A percentile compares a stretch with the other conserved stretches of the same genome.
These are phyloP conservation scores for Aspergillus heteromorphus DNA, from an alignment of 495 filamentous ascomycete genomes.

Conservation along the genomic window DNA sequence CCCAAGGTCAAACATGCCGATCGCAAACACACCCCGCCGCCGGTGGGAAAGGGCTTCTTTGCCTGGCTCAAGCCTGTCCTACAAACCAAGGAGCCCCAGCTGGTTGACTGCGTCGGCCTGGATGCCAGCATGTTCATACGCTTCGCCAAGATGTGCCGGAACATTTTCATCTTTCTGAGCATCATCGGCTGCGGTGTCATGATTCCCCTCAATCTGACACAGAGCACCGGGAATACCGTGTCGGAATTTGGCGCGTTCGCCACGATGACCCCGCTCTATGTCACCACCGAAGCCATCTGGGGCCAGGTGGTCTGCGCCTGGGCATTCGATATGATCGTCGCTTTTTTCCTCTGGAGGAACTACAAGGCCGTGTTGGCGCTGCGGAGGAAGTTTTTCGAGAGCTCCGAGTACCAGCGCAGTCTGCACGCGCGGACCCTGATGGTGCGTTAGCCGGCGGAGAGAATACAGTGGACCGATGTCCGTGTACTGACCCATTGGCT, in stretches of 20 bases:
- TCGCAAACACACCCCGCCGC: slow-evolving; percentile 87
- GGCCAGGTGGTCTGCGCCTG: slow-evolving; percentile 77
- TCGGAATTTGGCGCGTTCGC: slow-evolving; percentile 36
- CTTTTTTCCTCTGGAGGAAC: slow-evolving; percentile 83
- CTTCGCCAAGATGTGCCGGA: slow-evolving; percentile 85
- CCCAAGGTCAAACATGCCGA: slow-evolving; percentile 92
- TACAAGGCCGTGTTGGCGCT: slow-evolving; percentile 68
- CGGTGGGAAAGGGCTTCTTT: slow-evolving; percentile 76
- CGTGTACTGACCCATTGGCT: neutral
- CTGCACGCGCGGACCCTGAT: slow-evolving; percentile 87
- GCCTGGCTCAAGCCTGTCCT: slow-evolving; percentile 79
- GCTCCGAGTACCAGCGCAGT: slow-evolving; percentile 81
- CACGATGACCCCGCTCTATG: slow-evolving; percentile 49
- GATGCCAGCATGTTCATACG: slow-evolving; percentile 89
- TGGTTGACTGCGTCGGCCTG: slow-evolving; percentile 76
- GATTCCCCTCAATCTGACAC: slow-evolving; percentile 73
- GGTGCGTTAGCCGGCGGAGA: slow-evolving; percentile 36
- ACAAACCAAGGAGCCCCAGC: slow-evolving; percentile 64
- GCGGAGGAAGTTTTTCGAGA: slow-evolving; percentile 76
- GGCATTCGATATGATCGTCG: slow-evolving; percentile 68
- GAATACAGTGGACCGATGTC: slow-evolving; percentile 8
- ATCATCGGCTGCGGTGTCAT: slow-evolving; percentile 72
- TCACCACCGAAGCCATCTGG: slow-evolving; percentile 54
- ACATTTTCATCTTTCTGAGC: slow-evolving; percentile 72
- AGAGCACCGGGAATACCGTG: slow-evolving; percentile 30